phyloP scores from a whole-genome alignment of 306 rosid genomes.

The Biancaea sappan region DNA sequence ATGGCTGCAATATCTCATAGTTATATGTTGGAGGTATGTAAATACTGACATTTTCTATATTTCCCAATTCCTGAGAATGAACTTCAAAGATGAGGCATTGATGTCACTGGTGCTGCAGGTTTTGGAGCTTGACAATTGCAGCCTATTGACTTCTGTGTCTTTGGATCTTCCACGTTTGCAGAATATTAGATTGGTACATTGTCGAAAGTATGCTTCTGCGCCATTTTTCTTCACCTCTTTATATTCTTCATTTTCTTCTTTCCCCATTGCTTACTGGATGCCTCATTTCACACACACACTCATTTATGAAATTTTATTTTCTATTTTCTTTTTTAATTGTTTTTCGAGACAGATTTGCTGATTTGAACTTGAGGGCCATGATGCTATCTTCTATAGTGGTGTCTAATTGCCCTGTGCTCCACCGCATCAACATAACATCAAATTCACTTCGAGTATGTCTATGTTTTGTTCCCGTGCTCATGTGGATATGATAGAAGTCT shows the following conservation, averaged over 20 bases:
- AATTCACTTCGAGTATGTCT: conserved; percentile 79
- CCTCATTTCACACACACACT: not conserved
- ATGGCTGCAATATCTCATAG: conserved; percentile 84
- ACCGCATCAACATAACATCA: conserved; percentile 86
- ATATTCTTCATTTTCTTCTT: not conserved
- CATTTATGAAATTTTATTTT: not conserved
- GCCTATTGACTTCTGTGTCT: conserved; percentile 79
- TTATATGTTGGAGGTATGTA: conserved; percentile 76
- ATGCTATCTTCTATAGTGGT: conserved; percentile 79
- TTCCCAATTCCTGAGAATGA: conserved; percentile 11
- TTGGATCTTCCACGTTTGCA: conserved; percentile 84
- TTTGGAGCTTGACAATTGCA: conserved; percentile 97
- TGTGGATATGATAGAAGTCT: conserved; percentile 18
- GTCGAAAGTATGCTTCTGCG: conserved; percentile 81
- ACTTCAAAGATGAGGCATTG: conserved; percentile 31
- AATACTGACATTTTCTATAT: conserved; percentile 21
- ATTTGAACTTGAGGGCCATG: conserved; percentile 69
- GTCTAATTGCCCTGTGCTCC: conserved; percentile 88
- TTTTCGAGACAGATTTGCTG: conserved; percentile 64
- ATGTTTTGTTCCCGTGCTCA: not conserved
- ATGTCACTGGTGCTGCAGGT: conserved; percentile 54
- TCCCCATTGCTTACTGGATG: not conserved
- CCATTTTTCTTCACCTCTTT: not conserved
- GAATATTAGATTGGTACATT: conserved; percentile 89
- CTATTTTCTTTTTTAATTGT: not conserved